Percentiles rank a stretch among this genome's conserved stretches.
phyloP scores from a whole-genome alignment of 139 green algal genomes.

The Limnomonas spitsbergensis region DNA sequence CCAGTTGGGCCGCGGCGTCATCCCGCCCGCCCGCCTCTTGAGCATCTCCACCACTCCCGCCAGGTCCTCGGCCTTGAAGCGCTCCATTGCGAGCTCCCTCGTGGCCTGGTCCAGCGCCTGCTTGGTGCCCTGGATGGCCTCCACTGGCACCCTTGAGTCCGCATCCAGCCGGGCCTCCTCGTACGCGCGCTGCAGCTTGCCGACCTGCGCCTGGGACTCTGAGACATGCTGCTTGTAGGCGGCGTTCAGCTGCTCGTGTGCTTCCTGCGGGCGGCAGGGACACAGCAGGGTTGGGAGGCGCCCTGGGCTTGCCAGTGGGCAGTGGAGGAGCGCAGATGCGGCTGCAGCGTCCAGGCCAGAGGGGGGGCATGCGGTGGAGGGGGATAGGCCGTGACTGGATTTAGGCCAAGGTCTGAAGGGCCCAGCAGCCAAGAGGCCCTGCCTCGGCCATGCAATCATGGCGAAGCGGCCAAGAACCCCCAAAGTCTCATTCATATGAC shows the following conservation, averaged over 20 bases:
- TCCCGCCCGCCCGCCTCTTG: conserved; percentile 3
- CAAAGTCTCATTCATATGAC: no score
- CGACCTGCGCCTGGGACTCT: not conserved
- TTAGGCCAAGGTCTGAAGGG: no score
- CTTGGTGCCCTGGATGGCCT: not conserved
- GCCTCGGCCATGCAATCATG: no score
- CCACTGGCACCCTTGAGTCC: not conserved
- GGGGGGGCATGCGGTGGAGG: no score
- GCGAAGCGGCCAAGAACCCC: no score
- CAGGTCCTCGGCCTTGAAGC: not conserved
- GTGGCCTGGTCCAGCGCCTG: not conserved
- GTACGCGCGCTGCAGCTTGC: not conserved
- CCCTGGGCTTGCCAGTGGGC: not conserved
- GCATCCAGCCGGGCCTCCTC: not conserved
- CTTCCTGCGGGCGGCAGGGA: not conserved
- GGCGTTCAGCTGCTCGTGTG: not conserved
- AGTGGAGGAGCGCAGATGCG: not conserved
- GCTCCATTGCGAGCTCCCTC: not conserved
- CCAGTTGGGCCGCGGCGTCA: conserved; percentile 27
- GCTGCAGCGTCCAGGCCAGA: not conserved
- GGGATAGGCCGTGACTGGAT: no score
- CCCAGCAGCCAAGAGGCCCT: no score
- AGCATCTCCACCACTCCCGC: not conserved
- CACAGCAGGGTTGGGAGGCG: not conserved
- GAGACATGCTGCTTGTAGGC: not conserved